Evolutionary conservation across 768 basidiomycete genomes (phyloP), one percentile per base, ranked within the genome.

Genomic region (Podaxis pistillaris): DNA sequence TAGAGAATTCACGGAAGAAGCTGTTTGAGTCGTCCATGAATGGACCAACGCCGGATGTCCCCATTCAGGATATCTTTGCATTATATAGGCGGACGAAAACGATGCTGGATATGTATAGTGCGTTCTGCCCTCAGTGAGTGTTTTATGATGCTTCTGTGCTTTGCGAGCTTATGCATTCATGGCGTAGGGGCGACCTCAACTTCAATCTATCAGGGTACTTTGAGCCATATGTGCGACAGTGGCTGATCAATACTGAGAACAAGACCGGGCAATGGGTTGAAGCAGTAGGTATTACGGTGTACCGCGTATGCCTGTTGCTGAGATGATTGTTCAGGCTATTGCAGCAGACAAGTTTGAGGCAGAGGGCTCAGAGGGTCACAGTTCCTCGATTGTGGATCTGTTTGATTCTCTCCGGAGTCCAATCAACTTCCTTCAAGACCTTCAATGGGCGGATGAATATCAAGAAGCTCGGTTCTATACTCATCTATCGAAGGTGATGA

Each of bases 191-290:
- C 0, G 78, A 81, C 17, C 70, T 89, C 17, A 76, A 81, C 9
- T 93, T 95, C 67, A 85, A 94, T 65, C 75, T 93, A 30, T 81
- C 86, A 3, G 79, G 78, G 3, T 92, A 91, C 76, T 98, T 98
- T 70, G 90, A 93, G 72, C 86, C 89, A 2, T 94, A 93, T 72
- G 92, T 98, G 7, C 81, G 85, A 6, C 86, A 90, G 66, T 99
- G 96, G 96, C 75, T 99, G 26, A 68, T 84, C n/a, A 89, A 89
- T 63, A 97, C 93, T 0, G 91, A 96, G 67, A 85, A 79, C 62
- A 96, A 94, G 79, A 98, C 96, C 7, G 83, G 84, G 50, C 89
- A 94, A 64, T 99, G 97, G 97, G 96, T 98, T 4, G 85, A 95
- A 72, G 88, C 89, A 64, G 93, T 94, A 65, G 74, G 92, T 83